Evolutionary conservation across 306 rosid genomes (phyloP).

Genomic region (Astragalus membranaceus): DNA sequence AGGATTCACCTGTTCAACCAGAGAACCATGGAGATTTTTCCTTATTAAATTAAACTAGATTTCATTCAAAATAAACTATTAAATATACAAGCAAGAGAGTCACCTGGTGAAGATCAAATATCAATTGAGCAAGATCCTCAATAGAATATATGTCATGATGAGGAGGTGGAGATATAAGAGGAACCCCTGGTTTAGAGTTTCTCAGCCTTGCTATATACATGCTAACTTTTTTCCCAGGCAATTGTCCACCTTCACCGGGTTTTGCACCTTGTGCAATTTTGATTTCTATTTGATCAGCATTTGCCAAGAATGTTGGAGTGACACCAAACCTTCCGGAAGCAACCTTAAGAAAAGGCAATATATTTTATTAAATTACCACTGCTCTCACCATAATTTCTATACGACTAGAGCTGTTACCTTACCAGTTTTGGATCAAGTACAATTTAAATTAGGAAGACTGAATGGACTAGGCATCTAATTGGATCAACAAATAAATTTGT

Average conservation of each 20-base stretch:
- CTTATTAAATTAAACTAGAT: constrained; percentile 13
- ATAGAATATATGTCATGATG: constrained; percentile 98
- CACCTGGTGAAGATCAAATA: constrained; percentile 99
- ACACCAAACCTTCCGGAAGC: constrained; percentile 99
- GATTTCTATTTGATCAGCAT: constrained; percentile 94
- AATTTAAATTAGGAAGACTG: background rate
- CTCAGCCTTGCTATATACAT: constrained; percentile 97
- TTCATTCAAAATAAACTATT: constrained; percentile 12
- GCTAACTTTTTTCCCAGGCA: constrained; percentile 99
- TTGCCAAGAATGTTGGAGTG: constrained; percentile 97
- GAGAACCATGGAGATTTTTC: constrained; percentile 14
- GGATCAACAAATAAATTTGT: constrained; percentile 1
- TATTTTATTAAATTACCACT: constrained; percentile 21
- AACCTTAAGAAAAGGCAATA: constrained; percentile 54
- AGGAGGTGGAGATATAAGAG: constrained; percentile 99
- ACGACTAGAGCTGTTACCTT: background rate
- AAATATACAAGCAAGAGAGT: constrained; percentile 21
- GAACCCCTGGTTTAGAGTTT: constrained; percentile 98
- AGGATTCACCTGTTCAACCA: constrained; percentile 77
- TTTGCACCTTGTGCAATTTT: constrained; percentile 99
- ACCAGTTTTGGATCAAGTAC: constrained; percentile 9
- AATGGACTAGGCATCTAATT: background rate
- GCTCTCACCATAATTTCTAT: background rate
- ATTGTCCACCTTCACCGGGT: constrained; percentile 99
- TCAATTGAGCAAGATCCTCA: constrained; percentile 98